phyloP scores from a whole-genome alignment of 2,329 filamentous ascomycete genomes.

The Trichoderma semiorbis region DNA sequence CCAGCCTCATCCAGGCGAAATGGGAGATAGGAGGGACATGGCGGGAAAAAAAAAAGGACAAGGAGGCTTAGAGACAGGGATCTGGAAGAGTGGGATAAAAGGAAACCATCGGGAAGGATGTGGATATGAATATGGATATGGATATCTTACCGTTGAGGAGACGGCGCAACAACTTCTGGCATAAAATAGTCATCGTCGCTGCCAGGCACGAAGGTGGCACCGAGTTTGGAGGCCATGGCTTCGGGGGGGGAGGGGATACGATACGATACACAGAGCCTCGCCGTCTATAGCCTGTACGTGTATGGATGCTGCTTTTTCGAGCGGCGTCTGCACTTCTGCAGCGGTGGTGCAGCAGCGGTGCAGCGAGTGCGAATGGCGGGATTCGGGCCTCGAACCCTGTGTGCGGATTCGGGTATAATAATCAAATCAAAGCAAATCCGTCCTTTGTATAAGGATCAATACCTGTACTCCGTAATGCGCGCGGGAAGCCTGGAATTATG shows the following conservation, averaged over 20 bases:
- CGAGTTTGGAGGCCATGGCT: constrained; percentile 35
- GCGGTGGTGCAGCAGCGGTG: not conserved
- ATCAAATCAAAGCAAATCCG: not conserved
- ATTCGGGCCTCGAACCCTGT: constrained; percentile 8
- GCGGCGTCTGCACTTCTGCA: not conserved
- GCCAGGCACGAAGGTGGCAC: constrained; percentile 57
- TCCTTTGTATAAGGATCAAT: not conserved
- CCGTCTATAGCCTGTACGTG: not conserved
- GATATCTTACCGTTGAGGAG: constrained; percentile 53
- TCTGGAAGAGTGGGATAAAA: not conserved
- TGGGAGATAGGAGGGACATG: constrained; percentile 14
- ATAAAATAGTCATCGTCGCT: constrained; percentile 59
- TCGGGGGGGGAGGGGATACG: constrained; percentile 13
- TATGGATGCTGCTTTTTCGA: not conserved
- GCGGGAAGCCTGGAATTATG: constrained; percentile 14
- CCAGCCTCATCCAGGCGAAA: constrained; percentile 18
- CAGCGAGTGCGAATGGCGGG: not conserved
- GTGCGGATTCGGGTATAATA: not conserved
- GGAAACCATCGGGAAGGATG: not conserved
- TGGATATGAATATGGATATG: not conserved
- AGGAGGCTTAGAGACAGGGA: constrained; percentile 11
- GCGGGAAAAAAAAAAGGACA: not conserved
- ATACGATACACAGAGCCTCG: constrained; percentile 16
- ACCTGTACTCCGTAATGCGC: not conserved
- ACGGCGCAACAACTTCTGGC: constrained; percentile 57